Base-by-base conservation (phyloP, 305 asterid species). In the Salvia sclarea region DNA sequence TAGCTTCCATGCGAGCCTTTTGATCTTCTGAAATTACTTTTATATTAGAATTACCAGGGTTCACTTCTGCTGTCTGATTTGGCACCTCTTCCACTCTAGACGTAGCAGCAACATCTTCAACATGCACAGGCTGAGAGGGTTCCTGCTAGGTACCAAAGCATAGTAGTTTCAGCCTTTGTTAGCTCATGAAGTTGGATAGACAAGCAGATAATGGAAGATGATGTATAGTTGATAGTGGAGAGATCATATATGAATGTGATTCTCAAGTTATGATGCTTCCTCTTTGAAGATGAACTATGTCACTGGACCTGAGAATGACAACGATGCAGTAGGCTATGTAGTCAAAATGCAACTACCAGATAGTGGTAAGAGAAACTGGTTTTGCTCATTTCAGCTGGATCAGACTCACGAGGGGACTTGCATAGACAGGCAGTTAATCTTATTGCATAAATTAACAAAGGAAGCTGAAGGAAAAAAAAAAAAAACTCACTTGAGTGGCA, bases 1-100 rank as follows among this genome's bases (percentile, higher is more conserved):
- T 90, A 48, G 92, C 95, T 76, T 82, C 92, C 91, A 90, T 85
- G 25, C 90, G 96, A 77, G 78, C 87, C 65, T 50, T 87, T 75
- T 85, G 94, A 68, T 88, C 97, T 68, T 88, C 97, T 0, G 97
- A 79, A 44, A 88, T 59, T 72, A 30, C 37, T 71, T 14, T 71
- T 70, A 60, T 64, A 52, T 35, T 64, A 24, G 78, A 55, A 64
- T 10, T 75, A 56, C 59, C 74, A 41, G 71, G 41, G 28, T 25
- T 74, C 38, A 30, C 49, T 47, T 57, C 76, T 1, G 3, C 40
- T 21, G 37, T 62, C 49, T 74, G 77, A 35, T 54, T 59, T 45
- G 33, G 8, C 60, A 30, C 69, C 58, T 79, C 84, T 5, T 77
- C 71, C n/a, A 49, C 62, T 56, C 41, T 79, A 31, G 64, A 44